These are phyloP conservation scores for Colletotrichum spaethianum DNA, from an alignment of 2,329 filamentous ascomycete genomes.

Conservation along the genomic window DNA sequence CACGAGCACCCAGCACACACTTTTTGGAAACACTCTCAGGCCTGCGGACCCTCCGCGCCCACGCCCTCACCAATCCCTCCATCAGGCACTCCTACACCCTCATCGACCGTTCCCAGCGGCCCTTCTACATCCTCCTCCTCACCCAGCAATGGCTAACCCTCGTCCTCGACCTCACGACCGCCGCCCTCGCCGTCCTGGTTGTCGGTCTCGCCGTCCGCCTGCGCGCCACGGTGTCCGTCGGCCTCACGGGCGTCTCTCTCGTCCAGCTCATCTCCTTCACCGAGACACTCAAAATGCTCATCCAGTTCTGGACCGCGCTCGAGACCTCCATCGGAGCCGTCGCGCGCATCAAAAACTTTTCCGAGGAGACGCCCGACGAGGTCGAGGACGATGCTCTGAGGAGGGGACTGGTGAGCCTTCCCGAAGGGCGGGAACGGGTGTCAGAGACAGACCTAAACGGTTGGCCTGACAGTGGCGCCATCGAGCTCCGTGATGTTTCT, in stretches of 20 bases:
- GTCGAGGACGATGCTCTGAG: conserved; percentile 39
- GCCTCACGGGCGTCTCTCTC: conserved; percentile 46
- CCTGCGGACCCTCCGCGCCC: conserved; percentile 66
- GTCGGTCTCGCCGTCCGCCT: conserved; percentile 59
- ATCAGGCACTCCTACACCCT: conserved; percentile 60
- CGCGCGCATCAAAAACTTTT: conserved; percentile 49
- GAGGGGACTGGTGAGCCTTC: neutral
- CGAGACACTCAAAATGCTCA: conserved; percentile 50
- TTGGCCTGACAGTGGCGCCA: conserved; percentile 52
- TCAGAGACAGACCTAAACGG: conserved; percentile 40
- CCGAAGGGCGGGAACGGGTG: neutral
- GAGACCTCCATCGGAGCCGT: conserved; percentile 50
- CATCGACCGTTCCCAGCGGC: conserved; percentile 68
- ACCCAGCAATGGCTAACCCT: conserved; percentile 72
- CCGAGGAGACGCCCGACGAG: conserved; percentile 47
- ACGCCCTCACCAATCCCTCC: conserved; percentile 63
- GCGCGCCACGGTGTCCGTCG: conserved; percentile 34
- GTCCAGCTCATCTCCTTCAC: conserved; percentile 52
- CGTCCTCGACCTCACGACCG: conserved; percentile 64
- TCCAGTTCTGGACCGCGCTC: conserved; percentile 51
- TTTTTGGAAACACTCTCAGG: conserved; percentile 64
- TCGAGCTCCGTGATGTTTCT: conserved; percentile 49
- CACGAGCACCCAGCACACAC: conserved; percentile 44
- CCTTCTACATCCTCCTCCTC: conserved; percentile 70
- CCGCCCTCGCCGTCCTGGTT: conserved; percentile 61